Evolutionary conservation across 257 asterid species (phyloP).

Genomic region (Solanum pennellii): DNA sequence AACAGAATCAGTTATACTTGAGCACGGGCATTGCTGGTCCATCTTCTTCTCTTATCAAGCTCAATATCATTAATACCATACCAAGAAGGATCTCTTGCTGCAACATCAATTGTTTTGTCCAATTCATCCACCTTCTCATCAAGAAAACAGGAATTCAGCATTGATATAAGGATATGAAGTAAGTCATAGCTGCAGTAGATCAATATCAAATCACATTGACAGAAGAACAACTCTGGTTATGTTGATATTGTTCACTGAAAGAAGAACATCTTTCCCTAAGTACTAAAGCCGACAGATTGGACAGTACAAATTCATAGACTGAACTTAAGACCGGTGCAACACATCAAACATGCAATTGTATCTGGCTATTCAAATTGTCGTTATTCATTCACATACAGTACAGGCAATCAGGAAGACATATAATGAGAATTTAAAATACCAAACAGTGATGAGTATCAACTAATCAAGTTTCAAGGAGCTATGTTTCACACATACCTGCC

Average conservation of each 20-base stretch:
- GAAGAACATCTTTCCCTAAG: background rate
- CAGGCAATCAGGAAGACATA: background rate
- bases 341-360: background rate
- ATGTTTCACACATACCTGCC: constrained; percentile 60
- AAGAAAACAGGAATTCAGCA: constrained; percentile 41
- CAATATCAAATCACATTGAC: background rate
- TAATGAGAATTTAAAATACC: background rate
- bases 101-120: constrained; percentile 85
- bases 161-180: constrained; percentile 1
- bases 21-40: constrained; percentile 82
- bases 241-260: background rate
- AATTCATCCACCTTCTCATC: constrained; percentile 90
- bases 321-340: background rate
- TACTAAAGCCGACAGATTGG: background rate
- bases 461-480: background rate
- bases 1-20: constrained; percentile 42
- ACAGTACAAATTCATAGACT: background rate
- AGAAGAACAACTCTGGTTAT: background rate
- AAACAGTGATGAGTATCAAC: background rate
- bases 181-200: background rate
- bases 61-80: constrained; percentile 71
- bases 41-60: constrained; percentile 80
- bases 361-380: background rate
- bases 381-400: background rate
- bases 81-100: constrained; percentile 70